Base-by-base conservation (phyloP, 768 basidiomycete genomes). In the Solioccasus polychromus region DNA sequence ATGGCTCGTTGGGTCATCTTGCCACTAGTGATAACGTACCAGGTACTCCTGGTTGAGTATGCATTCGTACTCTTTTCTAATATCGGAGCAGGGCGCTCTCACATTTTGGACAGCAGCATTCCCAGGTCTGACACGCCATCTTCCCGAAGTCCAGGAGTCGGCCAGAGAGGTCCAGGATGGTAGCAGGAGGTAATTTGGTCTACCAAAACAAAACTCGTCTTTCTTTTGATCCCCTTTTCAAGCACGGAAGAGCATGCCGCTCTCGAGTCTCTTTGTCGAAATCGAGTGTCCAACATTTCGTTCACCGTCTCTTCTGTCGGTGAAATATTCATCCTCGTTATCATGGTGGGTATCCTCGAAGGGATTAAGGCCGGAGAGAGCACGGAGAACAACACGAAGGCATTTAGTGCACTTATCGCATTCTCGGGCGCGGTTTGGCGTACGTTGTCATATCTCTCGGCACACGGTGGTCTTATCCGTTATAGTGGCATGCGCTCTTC, bases 101-200 rank as follows among this genome's bases (percentile, higher is more conserved):
- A 88, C 87, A 0, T 90, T 89, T 64, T 90, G 85, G 86, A 85
- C 84, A 0, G 88, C 88, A 11, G 87, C 88, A 11, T 88, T 90
- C 59, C 85, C 87, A 1, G 86, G 84, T 15, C 71, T 90, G 14
- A 82, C 83, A 19, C 74, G 79, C 8, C 77, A 88, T 60, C 73
- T 88, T 22, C 81, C 83, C 0, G 80, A 86, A 54, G 78, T 89
- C n/a, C 71, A 76, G 50, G 61, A 71, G 39, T 85, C 83, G 2
- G 65, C 71, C 5, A 46, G 44, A 4, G 62, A 73, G 38, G 70
- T 68, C 2, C 62, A 65, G 32, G 44, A 58, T 8, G 77, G 75
- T 8, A 57, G 53, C 4, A 83, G 82, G 66, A 61, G 68, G 84
- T 81, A 38, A 39, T n/a, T n/a, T n/a, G 70, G 2, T 8, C 4